Evolutionary conservation across 441 rosid species (phyloP), one percentile per base, ranked within the genome.

Genomic region (Euphorbia schlechtendalii): DNA sequence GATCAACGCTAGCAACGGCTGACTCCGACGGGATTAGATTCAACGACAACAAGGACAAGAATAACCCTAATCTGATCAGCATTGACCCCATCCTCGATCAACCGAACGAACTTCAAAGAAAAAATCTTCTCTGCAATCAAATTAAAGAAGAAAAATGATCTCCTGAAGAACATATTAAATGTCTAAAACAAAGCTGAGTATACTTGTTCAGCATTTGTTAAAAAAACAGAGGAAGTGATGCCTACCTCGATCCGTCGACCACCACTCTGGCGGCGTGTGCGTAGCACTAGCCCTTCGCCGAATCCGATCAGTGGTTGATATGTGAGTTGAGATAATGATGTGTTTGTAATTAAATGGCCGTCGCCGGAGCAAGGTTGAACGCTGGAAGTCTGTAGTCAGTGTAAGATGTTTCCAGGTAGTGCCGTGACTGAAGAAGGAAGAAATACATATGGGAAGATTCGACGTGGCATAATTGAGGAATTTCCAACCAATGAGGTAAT

Each of bases 1-100:
- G 93, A 88, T 93, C 99, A 78, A 93, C 67, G 75, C 97, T 90
- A 32, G 86, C 79, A 51, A 90, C 96, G 1, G 97, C 97, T 0
- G 96, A 86, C 62, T 87, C 81, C 8, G 92, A 78, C 38, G 82
- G 85, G 17, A 64, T 46, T 8, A 61, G 43, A 11, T 69, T 65
- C 46, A 81, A 13, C 2, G 70, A 78, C 18, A 88, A 41, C 28
- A 80, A 69, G 24, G 74, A 66, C 34, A 86, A 61, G 8, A 82
- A 64, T 43, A 83, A 24, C 73, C 76, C 82, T 59, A 86, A 72
- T 54, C 73, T 73, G 45, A 72, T 60, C 20, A 69, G 25, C 69
- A 70, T 38, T 74, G 65, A 72, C 78, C 75, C 66, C 86, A 79
- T 79, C 55, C 56, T 71, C 56, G 69, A 77, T 64, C 53, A 64